Percentiles rank a stretch among this genome's conserved stretches.
phyloP scores from a whole-genome alignment of 306 rosid species.

The Cucumis melo region DNA sequence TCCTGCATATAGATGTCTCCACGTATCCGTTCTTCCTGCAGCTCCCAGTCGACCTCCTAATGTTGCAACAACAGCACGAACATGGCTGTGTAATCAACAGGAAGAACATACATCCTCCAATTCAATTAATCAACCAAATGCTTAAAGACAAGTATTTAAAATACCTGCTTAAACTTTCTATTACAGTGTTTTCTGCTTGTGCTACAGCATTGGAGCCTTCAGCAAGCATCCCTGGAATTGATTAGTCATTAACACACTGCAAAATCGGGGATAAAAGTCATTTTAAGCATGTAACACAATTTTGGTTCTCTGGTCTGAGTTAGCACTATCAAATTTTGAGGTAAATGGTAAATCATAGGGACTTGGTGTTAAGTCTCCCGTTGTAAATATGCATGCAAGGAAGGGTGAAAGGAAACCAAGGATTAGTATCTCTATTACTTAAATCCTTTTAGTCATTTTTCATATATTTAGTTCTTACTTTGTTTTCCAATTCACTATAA shows the following conservation, averaged over 20 bases:
- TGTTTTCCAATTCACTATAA: not conserved
- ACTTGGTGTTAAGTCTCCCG: not conserved
- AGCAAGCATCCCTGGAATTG: slow-evolving; percentile 60
- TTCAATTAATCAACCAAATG: not conserved
- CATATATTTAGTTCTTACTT: too few relatives aligned
- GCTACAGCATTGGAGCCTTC: slow-evolving; percentile 70
- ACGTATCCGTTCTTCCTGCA: slow-evolving; percentile 46
- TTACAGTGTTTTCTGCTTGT: slow-evolving; percentile 57
- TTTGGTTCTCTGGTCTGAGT: not conserved
- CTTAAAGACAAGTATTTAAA: slow-evolving; percentile 8
- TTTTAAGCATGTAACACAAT: not conserved
- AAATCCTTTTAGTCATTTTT: not conserved
- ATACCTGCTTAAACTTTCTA: slow-evolving; percentile 88
- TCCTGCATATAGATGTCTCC: slow-evolving; percentile 82
- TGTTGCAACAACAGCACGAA: slow-evolving; percentile 61
- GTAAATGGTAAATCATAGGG: not conserved
- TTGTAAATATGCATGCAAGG: not conserved
- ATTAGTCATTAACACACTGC: slow-evolving; percentile 26
- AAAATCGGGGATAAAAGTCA: slow-evolving; percentile 22
- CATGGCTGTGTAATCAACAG: slow-evolving; percentile 45
- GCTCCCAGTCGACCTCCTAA: slow-evolving; percentile 67
- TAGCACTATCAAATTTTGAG: not conserved
- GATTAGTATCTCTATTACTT: too few relatives aligned
- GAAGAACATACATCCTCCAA: not conserved
- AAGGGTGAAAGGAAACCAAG: not conserved